These are phyloP conservation scores for Pelargonium myrrhifolium DNA, from an alignment of 441 rosid genomes.

Conservation along the genomic window DNA sequence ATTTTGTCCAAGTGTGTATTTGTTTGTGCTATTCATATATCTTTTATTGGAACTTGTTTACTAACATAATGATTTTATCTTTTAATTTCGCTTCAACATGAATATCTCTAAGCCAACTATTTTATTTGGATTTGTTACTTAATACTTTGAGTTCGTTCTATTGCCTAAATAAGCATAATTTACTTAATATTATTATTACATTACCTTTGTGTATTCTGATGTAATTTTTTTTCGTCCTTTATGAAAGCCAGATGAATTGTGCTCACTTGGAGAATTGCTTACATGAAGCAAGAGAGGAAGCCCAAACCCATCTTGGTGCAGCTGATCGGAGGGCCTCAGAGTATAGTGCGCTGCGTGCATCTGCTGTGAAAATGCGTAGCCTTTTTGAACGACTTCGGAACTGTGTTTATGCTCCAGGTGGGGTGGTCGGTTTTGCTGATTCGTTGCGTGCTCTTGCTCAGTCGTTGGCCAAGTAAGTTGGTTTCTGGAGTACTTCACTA, in stretches of 20 bases:
- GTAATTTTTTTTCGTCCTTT: not conserved
- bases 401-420: conserved; percentile 56
- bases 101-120: not conserved
- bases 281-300: conserved; percentile 98
- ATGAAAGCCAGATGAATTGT: conserved; percentile 71
- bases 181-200: not conserved
- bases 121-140: not conserved
- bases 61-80: not conserved
- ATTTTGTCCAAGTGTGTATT: not conserved
- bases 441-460: conserved; percentile 73
- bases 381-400: conserved; percentile 74
- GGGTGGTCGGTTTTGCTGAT: conserved; percentile 66
- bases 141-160: not conserved
- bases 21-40: too few relatives aligned
- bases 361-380: conserved; percentile 75
- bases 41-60: not conserved
- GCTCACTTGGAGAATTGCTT: conserved; percentile 96
- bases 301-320: conserved; percentile 91
- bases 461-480: conserved; percentile 77
- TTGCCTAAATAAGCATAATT: conserved; percentile 1
- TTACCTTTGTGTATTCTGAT: not conserved
- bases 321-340: conserved; percentile 91
- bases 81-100: not conserved
- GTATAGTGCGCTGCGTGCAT: conserved; percentile 72
- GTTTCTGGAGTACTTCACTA: conserved; percentile 10